Evolutionary conservation across 1,284 basidiomycete genomes (phyloP).

Genomic region (Microbotryum silenes-acaulis): DNA sequence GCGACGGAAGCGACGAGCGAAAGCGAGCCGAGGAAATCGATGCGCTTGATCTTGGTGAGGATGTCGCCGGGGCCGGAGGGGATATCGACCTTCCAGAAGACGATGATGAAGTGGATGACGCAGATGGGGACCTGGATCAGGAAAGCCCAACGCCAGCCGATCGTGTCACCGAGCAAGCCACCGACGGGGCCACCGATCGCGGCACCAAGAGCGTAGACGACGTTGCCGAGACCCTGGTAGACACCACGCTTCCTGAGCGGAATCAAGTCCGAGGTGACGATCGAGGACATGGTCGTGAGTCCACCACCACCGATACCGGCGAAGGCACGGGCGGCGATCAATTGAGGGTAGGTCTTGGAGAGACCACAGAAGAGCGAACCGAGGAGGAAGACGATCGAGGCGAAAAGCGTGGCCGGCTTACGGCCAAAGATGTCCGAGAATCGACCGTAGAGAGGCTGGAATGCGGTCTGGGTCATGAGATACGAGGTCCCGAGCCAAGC

Average conservation of each 20-base stretch:
- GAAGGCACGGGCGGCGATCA: constrained; percentile 31
- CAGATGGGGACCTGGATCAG: constrained; percentile 41
- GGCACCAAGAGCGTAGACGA: constrained; percentile 38
- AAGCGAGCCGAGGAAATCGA: constrained; percentile 41
- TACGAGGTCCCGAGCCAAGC: constrained; percentile 26
- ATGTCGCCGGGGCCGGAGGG: constrained; percentile 41
- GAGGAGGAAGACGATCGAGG: constrained; percentile 29
- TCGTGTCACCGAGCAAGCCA: constrained; percentile 28
- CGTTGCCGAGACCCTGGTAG: constrained; percentile 26
- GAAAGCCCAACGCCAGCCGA: constrained; percentile 37
- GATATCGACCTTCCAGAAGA: constrained; percentile 42
- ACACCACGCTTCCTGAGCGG: constrained; percentile 29
- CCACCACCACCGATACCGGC: constrained; percentile 34
- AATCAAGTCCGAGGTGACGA: constrained; percentile 30
- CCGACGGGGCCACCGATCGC: constrained; percentile 38
- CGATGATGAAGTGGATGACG: constrained; percentile 40
- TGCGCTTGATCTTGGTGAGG: constrained; percentile 40
- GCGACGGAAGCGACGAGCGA: constrained; percentile 41
- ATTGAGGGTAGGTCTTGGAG: constrained; percentile 24
- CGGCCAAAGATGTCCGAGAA: constrained; percentile 33
- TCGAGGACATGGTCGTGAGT: constrained; percentile 26
- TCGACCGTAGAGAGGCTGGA: constrained; percentile 31
- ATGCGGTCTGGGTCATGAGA: constrained; percentile 25
- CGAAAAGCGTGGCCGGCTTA: constrained; percentile 31
- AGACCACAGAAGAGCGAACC: constrained; percentile 32